Evolutionary conservation across 129 eudicot genomes (phyloP).

Genomic region (Centaurea solstitialis): DNA sequence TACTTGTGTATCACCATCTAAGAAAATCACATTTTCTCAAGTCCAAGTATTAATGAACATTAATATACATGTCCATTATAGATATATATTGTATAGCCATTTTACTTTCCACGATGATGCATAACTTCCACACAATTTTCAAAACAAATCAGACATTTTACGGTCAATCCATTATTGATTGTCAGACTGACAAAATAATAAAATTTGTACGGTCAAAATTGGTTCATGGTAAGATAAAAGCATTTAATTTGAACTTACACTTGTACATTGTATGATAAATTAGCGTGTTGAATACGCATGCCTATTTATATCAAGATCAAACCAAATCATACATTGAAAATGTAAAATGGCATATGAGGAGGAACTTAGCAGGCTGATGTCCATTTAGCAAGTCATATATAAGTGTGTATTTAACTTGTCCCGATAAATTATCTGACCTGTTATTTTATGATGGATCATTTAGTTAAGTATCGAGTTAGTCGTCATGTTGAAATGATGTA

Average conservation of each 20-base stretch:
- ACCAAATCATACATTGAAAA: no score
- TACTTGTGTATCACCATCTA: neutral
- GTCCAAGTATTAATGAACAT: neutral
- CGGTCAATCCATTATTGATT: neutral
- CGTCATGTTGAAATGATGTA: no score
- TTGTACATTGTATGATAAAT: neutral
- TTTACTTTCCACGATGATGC: constrained; percentile 19
- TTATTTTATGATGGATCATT: no score
- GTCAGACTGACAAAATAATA: neutral
- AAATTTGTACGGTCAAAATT: neutral
- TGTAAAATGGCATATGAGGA: no score
- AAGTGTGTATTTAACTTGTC: no score
- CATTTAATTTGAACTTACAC: neutral
- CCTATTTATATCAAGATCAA: no score
- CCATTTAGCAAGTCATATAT: no score
- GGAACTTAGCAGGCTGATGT: neutral
- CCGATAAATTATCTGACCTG: no score
- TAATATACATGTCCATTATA: constrained; percentile 8
- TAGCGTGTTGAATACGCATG: neutral
- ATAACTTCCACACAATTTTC: constrained; percentile 17
- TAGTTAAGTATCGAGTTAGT: no score
- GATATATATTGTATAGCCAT: neutral
- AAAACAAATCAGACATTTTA: neutral
- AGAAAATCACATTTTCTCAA: neutral
- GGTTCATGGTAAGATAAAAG: neutral